Conservation (phyloP, 148 eudicot species). For the Simmondsia chinensis region DNA sequence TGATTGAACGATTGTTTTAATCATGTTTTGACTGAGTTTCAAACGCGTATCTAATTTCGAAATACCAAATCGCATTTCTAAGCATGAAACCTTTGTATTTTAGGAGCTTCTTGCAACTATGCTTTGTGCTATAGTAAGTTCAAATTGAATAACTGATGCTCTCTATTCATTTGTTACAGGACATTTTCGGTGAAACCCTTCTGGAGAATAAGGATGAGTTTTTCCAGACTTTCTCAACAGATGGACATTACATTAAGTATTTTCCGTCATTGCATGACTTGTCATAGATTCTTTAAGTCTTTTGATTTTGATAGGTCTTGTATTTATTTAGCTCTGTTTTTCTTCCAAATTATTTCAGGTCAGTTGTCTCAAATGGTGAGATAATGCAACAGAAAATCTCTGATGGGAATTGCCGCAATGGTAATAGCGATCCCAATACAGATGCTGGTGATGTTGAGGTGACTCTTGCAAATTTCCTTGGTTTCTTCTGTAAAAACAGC, state of each 20-base stretch:
- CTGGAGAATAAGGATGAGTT: conserved; percentile 77
- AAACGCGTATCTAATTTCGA: too few relatives aligned
- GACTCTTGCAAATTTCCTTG: too few relatives aligned
- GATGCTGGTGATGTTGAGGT: conserved; percentile 39
- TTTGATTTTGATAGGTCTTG: background rate
- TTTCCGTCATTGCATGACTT: too few relatives aligned
- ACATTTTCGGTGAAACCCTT: conserved; percentile 81
- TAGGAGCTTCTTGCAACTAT: too few relatives aligned
- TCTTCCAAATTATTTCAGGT: conserved; percentile 25
- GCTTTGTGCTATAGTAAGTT: too few relatives aligned
- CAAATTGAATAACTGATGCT: conserved; percentile 9
- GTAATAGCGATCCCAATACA: conserved; percentile 13
- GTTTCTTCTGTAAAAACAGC: too few relatives aligned
- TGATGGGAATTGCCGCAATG: conserved; percentile 16
- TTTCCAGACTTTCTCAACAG: conserved; percentile 52
- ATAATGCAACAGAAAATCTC: conserved; percentile 21
- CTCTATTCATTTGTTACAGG: conserved; percentile 30
- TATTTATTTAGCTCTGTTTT: background rate
- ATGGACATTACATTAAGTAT: conserved; percentile 57
- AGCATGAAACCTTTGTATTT: background rate
- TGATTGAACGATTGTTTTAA: too few relatives aligned
- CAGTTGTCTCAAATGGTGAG: conserved; percentile 48
- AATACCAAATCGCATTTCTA: too few relatives aligned
- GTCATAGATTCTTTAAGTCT: too few relatives aligned
- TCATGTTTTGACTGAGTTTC: too few relatives aligned